Conservation (phyloP, 441 rosid species). For the Adansonia rubrostipa region DNA sequence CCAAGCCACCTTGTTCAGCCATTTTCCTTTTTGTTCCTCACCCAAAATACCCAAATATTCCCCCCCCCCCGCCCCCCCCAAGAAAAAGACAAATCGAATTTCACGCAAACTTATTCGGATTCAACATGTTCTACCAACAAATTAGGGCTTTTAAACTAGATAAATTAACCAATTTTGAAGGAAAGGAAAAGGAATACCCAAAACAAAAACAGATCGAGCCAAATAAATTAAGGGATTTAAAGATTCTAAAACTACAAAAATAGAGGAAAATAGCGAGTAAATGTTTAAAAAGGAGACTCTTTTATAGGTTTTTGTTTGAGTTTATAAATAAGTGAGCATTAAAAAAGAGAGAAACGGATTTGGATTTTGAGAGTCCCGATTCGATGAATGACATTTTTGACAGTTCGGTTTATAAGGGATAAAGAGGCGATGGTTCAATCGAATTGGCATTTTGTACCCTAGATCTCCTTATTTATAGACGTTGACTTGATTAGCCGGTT, state of each 20-base stretch:
- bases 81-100: background rate
- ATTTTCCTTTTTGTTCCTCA: conserved; percentile 38
- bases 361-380: conserved; percentile 13
- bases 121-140: background rate
- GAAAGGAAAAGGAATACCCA: background rate
- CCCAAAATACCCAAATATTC: background rate
- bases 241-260: background rate
- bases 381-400: conserved; percentile 21
- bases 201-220: background rate
- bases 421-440: background rate
- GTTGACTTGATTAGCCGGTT: conserved; percentile 17
- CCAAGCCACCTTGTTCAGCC: conserved; percentile 77
- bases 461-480: conserved; percentile 16
- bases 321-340: conserved; percentile 18
- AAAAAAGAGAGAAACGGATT: background rate
- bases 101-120: background rate
- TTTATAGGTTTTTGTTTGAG: conserved; percentile 43
- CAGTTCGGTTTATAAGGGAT: background rate
- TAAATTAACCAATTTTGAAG: background rate
- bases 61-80: too few relatives aligned
- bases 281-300: conserved; percentile 35
- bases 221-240: conserved; percentile 21
- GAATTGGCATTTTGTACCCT: conserved; percentile 30
- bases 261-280: background rate
- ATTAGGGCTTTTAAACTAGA: background rate